Conservation (phyloP, 805 yeast genomes). For the Candida ovalis region DNA sequence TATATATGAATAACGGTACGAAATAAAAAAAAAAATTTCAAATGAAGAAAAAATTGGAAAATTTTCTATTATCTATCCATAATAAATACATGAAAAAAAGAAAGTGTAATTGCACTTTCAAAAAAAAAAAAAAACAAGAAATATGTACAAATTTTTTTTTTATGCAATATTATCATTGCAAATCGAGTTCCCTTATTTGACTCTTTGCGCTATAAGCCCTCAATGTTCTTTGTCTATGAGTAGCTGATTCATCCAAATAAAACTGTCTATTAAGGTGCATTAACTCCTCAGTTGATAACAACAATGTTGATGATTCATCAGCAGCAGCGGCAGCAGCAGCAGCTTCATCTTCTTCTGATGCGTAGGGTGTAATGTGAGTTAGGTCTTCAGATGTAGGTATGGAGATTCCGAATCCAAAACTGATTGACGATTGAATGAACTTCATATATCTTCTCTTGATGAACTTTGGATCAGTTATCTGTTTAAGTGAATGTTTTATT, state of each 20-base stretch:
- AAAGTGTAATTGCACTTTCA: neutral
- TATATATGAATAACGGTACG: neutral
- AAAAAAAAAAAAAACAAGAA: neutral
- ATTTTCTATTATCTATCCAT: no score
- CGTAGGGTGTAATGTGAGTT: no score
- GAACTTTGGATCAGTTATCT: constrained; percentile 10
- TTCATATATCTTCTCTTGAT: constrained; percentile 11
- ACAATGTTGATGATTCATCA: neutral
- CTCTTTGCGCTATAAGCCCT: constrained; percentile 34
- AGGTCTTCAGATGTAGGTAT: neutral
- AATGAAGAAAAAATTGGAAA: neutral
- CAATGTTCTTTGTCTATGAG: constrained; percentile 21
- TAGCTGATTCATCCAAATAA: constrained; percentile 21
- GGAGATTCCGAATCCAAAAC: neutral
- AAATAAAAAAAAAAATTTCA: neutral
- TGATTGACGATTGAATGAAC: constrained; percentile 8
- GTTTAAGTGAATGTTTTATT: constrained; percentile 21
- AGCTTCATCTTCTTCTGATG: neutral
- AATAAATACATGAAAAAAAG: neutral
- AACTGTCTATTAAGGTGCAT: neutral
- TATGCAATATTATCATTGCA: neutral
- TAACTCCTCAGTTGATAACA: neutral
- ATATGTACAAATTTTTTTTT: neutral
- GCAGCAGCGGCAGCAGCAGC: neutral
- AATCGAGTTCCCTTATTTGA: neutral